Base-by-base conservation (phyloP, 129 eudicot genomes). In the Solidago caesia region DNA sequence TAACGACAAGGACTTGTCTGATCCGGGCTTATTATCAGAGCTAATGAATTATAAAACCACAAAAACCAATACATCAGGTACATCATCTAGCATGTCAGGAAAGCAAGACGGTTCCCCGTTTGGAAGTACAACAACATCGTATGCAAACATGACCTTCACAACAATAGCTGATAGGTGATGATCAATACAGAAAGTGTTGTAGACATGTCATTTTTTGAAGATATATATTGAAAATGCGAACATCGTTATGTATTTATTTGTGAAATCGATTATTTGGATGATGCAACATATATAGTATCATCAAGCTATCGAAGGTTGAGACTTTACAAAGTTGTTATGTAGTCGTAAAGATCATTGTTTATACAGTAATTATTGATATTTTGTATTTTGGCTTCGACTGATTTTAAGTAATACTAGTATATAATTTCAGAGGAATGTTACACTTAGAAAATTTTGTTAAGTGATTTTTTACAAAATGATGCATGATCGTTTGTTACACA, bases 71-170 rank as follows among this genome's bases (percentile, higher is more conserved):
- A 47, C 80, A n/a, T 84, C 85, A 0, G 56, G 65, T 33, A 41
- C 85, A 49, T 64, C 80, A 42, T 86, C 89, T 39, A 58, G 82
- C 51, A 51, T 53, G 51, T 76, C 64, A 5, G 85, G 82, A 43
- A 77, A 60, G 47, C 80, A 67, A 45, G 91, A 77, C 45, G 72
- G 75, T 72, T 80, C 84, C 25, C 68, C 75, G 5, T 74, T 81
- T 5, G 84, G 79, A 46, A 71, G 68, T 75, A 80, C 80, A 27
- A 74, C 76, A 48, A 71, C 73, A 80, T 44, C 90, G 4, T 14
- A 73, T 73, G 92, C 82, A 55, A 79, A 87, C 26, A 83, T 89
- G 87, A 83, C 84, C 71, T 86, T 90, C 70, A 73, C 89, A 44
- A 79, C 96, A 14, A 86, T 93, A 61, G 64, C 79, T 65, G 88